Evolutionary conservation across 169 alveolate genomes (phyloP).

Genomic region (Cryptosporidium xiaoi): DNA sequence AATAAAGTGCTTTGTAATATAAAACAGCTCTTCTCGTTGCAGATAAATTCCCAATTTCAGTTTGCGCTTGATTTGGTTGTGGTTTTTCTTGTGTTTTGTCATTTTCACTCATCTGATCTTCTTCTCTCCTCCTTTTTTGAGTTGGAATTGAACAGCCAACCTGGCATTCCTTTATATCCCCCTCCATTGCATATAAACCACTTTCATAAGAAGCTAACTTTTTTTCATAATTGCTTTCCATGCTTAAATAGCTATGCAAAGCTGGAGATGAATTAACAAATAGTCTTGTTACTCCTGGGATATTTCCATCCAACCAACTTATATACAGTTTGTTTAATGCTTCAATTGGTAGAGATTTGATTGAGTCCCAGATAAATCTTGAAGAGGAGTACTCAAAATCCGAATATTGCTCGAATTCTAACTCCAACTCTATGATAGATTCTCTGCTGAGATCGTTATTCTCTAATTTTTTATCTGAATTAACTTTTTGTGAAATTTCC

Average conservation of each 20-base stretch:
- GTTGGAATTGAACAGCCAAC: constrained; percentile 6
- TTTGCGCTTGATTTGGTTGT: neutral
- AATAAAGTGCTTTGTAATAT: constrained; percentile 53
- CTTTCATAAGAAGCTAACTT: no score
- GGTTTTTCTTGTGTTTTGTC: no score
- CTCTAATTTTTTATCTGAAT: neutral
- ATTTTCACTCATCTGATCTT: neutral
- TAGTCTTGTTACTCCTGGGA: constrained; percentile 52
- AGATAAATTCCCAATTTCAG: neutral
- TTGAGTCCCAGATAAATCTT: constrained; percentile 32
- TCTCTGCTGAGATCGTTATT: neutral
- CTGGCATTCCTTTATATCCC: neutral
- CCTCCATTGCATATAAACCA: neutral
- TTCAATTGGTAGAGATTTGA: constrained; percentile 45
- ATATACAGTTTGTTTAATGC: constrained; percentile 20
- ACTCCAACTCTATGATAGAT: constrained; percentile 23
- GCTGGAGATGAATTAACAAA: constrained; percentile 29
- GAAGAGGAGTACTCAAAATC: neutral
- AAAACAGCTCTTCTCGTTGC: constrained; percentile 8
- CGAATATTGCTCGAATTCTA: constrained; percentile 39
- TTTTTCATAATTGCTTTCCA: neutral
- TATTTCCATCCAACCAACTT: constrained; percentile 65
- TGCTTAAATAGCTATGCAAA: constrained; percentile 26
- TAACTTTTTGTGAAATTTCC: neutral
- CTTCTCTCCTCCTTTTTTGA: neutral